phyloP scores from a whole-genome alignment of 1,284 basidiomycete genomes.

The Ustilago curta region DNA sequence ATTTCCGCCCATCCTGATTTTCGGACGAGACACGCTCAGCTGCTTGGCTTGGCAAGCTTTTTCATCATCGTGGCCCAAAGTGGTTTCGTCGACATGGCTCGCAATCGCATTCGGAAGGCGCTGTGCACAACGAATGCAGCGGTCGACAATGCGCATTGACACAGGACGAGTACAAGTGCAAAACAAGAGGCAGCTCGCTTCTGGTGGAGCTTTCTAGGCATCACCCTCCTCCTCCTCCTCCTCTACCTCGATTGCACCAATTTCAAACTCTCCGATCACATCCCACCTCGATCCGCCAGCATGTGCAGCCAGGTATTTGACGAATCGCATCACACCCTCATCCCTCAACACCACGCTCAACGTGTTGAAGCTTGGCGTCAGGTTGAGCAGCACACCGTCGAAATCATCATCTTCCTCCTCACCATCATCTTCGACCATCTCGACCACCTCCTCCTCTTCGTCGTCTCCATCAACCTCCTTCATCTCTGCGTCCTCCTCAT shows the following conservation, averaged over 20 bases:
- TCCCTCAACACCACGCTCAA: conserved; percentile 90
- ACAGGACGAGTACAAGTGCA: not conserved
- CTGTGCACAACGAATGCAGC: not conserved
- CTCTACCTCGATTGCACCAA: conserved; percentile 63
- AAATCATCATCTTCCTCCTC: conserved; percentile 75
- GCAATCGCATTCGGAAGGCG: not conserved
- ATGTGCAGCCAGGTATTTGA: conserved; percentile 65
- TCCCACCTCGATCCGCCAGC: conserved; percentile 68
- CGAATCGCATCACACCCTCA: conserved; percentile 81
- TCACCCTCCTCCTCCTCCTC: conserved; percentile 50
- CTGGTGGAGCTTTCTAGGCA: not conserved
- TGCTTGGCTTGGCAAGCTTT: not conserved
- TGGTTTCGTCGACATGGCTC: not conserved
- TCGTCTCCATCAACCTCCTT: conserved; percentile 69
- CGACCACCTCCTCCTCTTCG: conserved; percentile 64
- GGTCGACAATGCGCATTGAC: not conserved
- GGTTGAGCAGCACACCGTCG: conserved; percentile 86
- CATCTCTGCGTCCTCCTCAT: conserved; percentile 43
- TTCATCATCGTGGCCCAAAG: not conserved
- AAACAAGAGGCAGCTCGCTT: not conserved
- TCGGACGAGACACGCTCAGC: conserved; percentile 25
- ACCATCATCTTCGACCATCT: conserved; percentile 67
- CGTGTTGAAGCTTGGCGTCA: conserved; percentile 90
- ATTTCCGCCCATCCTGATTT: not conserved
- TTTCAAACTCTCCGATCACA: conserved; percentile 63